These are phyloP conservation scores for Tetracladium setigerum DNA, from an alignment of 495 filamentous ascomycete species.

Conservation along the genomic window DNA sequence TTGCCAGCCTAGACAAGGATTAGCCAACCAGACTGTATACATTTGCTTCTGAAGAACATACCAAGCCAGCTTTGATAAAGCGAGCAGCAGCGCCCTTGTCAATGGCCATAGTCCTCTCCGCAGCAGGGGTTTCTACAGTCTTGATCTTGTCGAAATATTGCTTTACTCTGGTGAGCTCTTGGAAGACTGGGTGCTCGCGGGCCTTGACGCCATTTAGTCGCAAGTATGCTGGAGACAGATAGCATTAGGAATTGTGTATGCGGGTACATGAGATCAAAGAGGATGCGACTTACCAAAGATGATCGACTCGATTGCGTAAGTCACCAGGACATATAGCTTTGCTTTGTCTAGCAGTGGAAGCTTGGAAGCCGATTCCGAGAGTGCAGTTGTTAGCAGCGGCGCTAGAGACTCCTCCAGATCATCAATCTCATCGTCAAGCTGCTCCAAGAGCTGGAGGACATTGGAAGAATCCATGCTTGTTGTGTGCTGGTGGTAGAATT, in stretches of 20 bases:
- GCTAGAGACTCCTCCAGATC: slow-evolving; percentile 64
- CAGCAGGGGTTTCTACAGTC: slow-evolving; percentile 40
- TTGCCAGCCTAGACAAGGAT: slow-evolving; percentile 46
- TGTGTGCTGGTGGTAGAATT: neutral
- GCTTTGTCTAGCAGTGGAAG: slow-evolving; percentile 89
- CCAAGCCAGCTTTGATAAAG: slow-evolving; percentile 74
- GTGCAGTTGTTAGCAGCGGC: slow-evolving; percentile 53
- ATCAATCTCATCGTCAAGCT: slow-evolving; percentile 68
- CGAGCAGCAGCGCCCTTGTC: slow-evolving; percentile 75
- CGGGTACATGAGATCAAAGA: too few relatives aligned
- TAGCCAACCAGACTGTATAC: neutral
- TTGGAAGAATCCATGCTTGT: slow-evolving; percentile 22
- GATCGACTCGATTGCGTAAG: slow-evolving; percentile 87
- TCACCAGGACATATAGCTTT: slow-evolving; percentile 75
- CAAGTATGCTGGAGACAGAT: slow-evolving; percentile 53
- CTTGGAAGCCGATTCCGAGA: slow-evolving; percentile 64
- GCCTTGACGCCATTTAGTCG: slow-evolving; percentile 72
- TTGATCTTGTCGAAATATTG: slow-evolving; percentile 95
- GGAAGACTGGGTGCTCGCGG: slow-evolving; percentile 76
- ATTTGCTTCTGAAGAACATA: slow-evolving; percentile 27
- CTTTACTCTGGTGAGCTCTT: slow-evolving; percentile 74
- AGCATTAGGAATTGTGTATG: slow-evolving; percentile 20
- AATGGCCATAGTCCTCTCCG: slow-evolving; percentile 51
- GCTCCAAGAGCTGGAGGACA: slow-evolving; percentile 45
- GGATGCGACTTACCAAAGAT: slow-evolving; percentile 64